A percentile compares a stretch with the other conserved stretches of the same genome.
Conservation (phyloP, 768 basidiomycete species). For the Kwoniella pini region DNA sequence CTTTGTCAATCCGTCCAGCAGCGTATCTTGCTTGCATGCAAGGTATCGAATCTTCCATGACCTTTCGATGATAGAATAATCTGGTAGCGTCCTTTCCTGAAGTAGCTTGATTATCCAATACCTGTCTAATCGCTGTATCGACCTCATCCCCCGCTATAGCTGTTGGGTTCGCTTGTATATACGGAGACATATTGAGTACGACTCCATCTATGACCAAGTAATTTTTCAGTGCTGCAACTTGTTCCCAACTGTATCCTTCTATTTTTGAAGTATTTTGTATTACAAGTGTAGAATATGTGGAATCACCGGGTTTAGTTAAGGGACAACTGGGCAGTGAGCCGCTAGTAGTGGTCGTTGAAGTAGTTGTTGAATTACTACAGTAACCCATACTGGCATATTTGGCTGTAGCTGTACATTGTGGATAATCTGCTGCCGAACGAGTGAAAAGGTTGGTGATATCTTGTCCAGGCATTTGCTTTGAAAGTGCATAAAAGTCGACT, state of each 20-base stretch:
- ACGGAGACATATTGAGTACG: constrained; percentile 89
- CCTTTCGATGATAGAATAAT: constrained; percentile 72
- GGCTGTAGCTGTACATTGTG: constrained; percentile 65
- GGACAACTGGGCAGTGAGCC: constrained; percentile 63
- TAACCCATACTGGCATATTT: constrained; percentile 73
- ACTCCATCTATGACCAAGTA: constrained; percentile 90
- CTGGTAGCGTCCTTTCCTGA: constrained; percentile 86
- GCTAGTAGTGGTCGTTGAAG: constrained; percentile 42
- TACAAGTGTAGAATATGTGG: constrained; percentile 65
- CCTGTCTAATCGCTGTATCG: constrained; percentile 76
- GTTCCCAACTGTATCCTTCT: constrained; percentile 89
- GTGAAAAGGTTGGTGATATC: constrained; percentile 88
- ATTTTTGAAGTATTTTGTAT: constrained; percentile 67
- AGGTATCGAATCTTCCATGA: constrained; percentile 67
- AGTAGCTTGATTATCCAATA: constrained; percentile 60
- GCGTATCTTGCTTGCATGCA: constrained; percentile 84
- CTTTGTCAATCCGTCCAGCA: constrained; percentile 94
- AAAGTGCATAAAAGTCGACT: constrained; percentile 65
- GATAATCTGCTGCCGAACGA: constrained; percentile 67
- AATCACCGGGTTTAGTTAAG: constrained; percentile 63
- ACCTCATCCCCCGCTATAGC: constrained; percentile 72
- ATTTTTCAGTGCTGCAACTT: constrained; percentile 69
- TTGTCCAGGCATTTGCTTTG: constrained; percentile 66
- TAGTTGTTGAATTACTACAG: constrained; percentile 59
- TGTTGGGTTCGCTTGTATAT: constrained; percentile 70